Conservation (phyloP, 1,284 basidiomycete species). For the Leucoagaricus sp. region DNA sequence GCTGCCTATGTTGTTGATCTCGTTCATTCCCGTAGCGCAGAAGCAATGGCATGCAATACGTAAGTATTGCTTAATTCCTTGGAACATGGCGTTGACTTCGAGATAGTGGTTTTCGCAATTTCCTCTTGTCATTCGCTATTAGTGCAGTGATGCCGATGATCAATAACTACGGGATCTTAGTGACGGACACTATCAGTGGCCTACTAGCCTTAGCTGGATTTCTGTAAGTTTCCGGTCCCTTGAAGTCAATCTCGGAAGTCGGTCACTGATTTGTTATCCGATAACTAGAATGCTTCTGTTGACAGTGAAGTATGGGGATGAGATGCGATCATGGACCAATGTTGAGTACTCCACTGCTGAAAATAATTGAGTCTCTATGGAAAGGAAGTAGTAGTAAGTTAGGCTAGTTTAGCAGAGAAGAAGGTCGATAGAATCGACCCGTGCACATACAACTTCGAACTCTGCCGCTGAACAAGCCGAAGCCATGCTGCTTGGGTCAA, state of each 20-base stretch:
- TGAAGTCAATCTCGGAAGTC: not conserved
- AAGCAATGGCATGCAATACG: slow-evolving; percentile 36
- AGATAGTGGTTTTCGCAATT: slow-evolving; percentile 43
- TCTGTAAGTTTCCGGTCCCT: slow-evolving; percentile 31
- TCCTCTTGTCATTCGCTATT: slow-evolving; percentile 40
- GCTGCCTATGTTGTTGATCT: slow-evolving; percentile 40
- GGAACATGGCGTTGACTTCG: no score
- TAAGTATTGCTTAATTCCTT: slow-evolving; percentile 21
- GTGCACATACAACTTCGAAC: no score
- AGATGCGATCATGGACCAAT: slow-evolving; percentile 33
- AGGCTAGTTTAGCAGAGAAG: no score
- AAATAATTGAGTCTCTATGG: slow-evolving; percentile 30
- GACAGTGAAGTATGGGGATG: slow-evolving; percentile 37
- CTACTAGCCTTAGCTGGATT: slow-evolving; percentile 46
- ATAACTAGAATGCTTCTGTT: slow-evolving; percentile 31
- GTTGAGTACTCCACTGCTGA: slow-evolving; percentile 34
- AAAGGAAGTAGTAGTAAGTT: no score
- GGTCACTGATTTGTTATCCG: no score
- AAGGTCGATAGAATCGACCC: no score
- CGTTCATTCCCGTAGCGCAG: slow-evolving; percentile 38
- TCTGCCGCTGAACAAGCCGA: no score
- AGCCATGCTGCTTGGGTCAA: no score
- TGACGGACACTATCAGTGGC: slow-evolving; percentile 50
- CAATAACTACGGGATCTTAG: slow-evolving; percentile 52
- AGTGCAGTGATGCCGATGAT: slow-evolving; percentile 52